Base-by-base conservation (phyloP, 1,284 basidiomycete species). In the Ustilago crameri region DNA sequence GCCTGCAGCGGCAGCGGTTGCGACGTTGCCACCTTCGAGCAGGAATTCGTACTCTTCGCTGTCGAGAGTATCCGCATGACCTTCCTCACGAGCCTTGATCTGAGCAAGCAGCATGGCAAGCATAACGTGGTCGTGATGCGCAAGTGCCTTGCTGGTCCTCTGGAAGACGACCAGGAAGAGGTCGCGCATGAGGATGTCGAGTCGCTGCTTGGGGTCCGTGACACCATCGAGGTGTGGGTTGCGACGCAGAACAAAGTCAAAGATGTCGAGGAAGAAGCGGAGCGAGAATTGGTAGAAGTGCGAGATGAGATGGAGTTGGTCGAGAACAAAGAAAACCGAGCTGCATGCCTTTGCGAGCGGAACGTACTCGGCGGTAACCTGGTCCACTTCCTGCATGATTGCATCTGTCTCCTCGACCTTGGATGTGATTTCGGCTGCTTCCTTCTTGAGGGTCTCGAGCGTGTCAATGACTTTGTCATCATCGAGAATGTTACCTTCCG, bases 261-360 rank as follows among this genome's bases (percentile, higher is more conserved):
- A 98, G 77, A 98, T 95, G 83, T 97, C 94, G 65, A 98, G 89
- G 90, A 98, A 99, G 87, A 96, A 98, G 41, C 88, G 90, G 51
- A 99, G 88, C 1, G 95, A 98, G 87, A 98, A 99, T 84, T 98
- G 93, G 83, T 99, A 99, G 86, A 98, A 98, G 85, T 98, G 95
- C 81, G 96, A 93, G 85, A 98, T 89, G 51, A 91, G 87, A 78
- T 93, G 91, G 49, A 98, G 88, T 81, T 97, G 95, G 81, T 98
- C 95, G 68, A 99, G 87, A 55, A 96, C 91, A 85, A 99, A 99
- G 88, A 95, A 99, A 51, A 98, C 90, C 2, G 93, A 90, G 81
- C 94, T 96, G 87, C 95, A 97, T 1, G 95, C 94, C 81, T 95
- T 93, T 0, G 96, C 95, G 46, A 99, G 86, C 5, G 95, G 93